Evolutionary conservation across 192 early-diverging fungal genomes (phyloP).

Genomic region (Podila epicladia): DNA sequence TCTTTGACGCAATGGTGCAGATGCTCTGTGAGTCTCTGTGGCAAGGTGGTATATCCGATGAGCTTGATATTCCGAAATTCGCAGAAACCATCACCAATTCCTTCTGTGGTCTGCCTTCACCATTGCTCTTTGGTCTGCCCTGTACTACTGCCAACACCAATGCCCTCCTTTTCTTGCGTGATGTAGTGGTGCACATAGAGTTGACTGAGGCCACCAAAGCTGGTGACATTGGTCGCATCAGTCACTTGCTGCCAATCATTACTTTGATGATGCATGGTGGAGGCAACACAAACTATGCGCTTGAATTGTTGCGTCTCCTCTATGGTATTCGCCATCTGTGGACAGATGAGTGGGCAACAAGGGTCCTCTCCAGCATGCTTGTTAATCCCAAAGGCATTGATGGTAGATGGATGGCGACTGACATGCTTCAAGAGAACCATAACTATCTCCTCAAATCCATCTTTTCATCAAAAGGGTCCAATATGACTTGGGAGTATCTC

Average conservation of each 20-base stretch:
- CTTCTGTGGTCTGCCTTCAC: conserved; percentile 7
- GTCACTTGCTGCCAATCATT: conserved; percentile 4
- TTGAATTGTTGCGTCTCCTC: conserved; percentile 18
- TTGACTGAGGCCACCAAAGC: conserved; percentile 9
- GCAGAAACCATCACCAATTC: conserved; percentile 14
- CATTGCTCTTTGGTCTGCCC: conserved; percentile 8
- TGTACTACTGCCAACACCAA: conserved; percentile 14
- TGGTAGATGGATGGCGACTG: conserved; percentile 23
- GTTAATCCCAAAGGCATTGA: conserved; percentile 23
- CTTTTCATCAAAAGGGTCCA: conserved; percentile 24
- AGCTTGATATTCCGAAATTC: conserved; percentile 8
- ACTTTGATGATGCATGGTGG: conserved; percentile 34
- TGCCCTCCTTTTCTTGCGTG: conserved; percentile 14
- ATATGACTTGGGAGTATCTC: conserved; percentile 30
- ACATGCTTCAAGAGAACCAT: conserved; percentile 29
- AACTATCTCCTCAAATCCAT: conserved; percentile 30
- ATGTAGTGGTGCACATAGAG: conserved; percentile 15
- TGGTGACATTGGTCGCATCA: conserved; percentile 24
- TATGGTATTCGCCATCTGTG: conserved; percentile 15
- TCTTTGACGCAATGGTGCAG: conserved; percentile 10
- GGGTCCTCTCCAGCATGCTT: conserved; percentile 4
- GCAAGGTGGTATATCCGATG: conserved; percentile 3
- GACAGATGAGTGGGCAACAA: conserved; percentile 13
- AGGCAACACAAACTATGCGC: conserved; percentile 22
- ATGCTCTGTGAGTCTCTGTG: conserved; percentile 4